Evolutionary conservation across 371 early-diverging fungal genomes (phyloP).

Genomic region (Mucor indicus): DNA sequence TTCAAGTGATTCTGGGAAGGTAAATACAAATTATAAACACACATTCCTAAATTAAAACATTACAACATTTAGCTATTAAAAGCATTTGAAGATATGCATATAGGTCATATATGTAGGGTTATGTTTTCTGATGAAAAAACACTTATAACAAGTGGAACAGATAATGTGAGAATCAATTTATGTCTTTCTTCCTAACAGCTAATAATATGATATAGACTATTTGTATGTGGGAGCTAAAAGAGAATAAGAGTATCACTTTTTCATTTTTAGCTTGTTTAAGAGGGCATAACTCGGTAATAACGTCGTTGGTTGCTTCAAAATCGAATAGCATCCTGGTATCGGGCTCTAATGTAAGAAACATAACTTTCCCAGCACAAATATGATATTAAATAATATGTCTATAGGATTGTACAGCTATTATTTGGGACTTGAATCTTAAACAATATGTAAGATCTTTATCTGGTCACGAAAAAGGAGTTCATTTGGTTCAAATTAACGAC

Average conservation of each 20-base stretch:
- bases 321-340: slow-evolving; percentile 67
- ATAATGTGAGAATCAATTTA: slow-evolving; percentile 42
- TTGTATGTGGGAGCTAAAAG: slow-evolving; percentile 62
- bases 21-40: slow-evolving; percentile 15
- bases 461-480: slow-evolving; percentile 58
- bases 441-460: slow-evolving; percentile 61
- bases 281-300: slow-evolving; percentile 64
- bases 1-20: slow-evolving; percentile 60
- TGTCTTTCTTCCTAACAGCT: no score
- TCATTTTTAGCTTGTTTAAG: slow-evolving; percentile 55
- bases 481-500: slow-evolving; percentile 57
- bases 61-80: slow-evolving; percentile 49
- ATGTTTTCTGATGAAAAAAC: slow-evolving; percentile 64
- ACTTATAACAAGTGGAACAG: slow-evolving; percentile 73
- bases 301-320: slow-evolving; percentile 59
- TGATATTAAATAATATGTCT: background rate
- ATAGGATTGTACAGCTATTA: slow-evolving; percentile 66
- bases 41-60: no score
- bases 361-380: background rate
- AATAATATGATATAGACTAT: slow-evolving; percentile 56
- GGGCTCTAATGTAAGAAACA: slow-evolving; percentile 61
- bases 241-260: slow-evolving; percentile 45
- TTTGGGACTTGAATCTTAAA: slow-evolving; percentile 75
- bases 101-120: slow-evolving; percentile 63
- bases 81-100: slow-evolving; percentile 71